phyloP scores from a whole-genome alignment of 352 stramenopile species.

The Globisporangium echinulatum region DNA sequence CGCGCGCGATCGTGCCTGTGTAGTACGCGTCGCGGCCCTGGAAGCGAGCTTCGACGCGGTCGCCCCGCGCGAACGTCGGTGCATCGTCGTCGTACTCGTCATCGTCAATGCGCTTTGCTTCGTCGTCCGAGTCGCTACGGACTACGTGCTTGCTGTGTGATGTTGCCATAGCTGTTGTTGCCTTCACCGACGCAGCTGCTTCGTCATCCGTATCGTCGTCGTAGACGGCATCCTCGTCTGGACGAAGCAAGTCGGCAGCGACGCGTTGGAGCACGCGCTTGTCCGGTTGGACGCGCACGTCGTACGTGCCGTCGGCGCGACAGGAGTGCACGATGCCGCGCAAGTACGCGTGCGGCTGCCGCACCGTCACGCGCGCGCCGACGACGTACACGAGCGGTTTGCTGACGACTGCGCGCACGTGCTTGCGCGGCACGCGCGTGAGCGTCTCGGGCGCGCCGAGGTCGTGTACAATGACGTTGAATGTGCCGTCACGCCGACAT shows the following conservation, averaged over 20 bases:
- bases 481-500: constrained; percentile 53
- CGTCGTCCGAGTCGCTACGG: constrained; percentile 14
- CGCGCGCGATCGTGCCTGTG: constrained; percentile 36
- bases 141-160: constrained; percentile 2
- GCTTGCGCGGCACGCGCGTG: constrained; percentile 23
- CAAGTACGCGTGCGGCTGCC: constrained; percentile 47
- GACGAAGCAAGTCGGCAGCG: constrained; percentile 34
- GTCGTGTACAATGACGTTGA: constrained; percentile 52
- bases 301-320: constrained; percentile 47
- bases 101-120: constrained; percentile 13
- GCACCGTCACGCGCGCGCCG: constrained; percentile 41
- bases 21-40: constrained; percentile 44
- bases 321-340: constrained; percentile 32
- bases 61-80: constrained; percentile 42
- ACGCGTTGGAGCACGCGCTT: constrained; percentile 27
- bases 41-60: constrained; percentile 61
- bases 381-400: constrained; percentile 30
- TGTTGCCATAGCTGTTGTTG: not conserved
- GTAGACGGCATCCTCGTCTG: constrained; percentile 26
- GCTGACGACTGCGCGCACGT: constrained; percentile 12
- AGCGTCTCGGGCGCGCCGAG: constrained; percentile 35
- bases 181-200: not conserved
- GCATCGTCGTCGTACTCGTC: constrained; percentile 33
- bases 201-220: constrained; percentile 1
- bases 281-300: constrained; percentile 27